Percentiles rank a stretch among this genome's conserved stretches.
These are phyloP conservation scores for Neofusicoccum ribis DNA, from an alignment of 2,329 filamentous ascomycete genomes.

Conservation along the genomic window DNA sequence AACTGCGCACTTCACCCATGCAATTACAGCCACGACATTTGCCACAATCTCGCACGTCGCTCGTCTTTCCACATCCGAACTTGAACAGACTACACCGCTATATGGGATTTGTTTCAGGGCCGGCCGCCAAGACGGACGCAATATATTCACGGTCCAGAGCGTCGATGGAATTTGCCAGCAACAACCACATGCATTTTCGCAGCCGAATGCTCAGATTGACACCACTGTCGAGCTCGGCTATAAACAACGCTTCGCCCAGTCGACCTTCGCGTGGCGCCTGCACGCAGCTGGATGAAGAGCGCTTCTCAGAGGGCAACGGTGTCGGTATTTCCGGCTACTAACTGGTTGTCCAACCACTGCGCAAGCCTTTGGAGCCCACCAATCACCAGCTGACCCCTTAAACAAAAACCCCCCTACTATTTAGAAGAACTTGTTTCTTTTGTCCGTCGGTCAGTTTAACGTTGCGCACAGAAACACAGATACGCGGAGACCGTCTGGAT, in stretches of 20 bases:
- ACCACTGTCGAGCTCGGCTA: background rate
- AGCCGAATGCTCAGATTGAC: background rate
- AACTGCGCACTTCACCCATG: background rate
- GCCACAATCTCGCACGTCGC: background rate
- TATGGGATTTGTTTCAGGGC: background rate
- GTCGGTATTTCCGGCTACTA: background rate
- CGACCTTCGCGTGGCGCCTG: background rate
- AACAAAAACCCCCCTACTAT: background rate
- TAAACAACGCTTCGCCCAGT: background rate
- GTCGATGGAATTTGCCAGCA: background rate
- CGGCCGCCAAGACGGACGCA: background rate
- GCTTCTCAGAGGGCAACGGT: background rate
- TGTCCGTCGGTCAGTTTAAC: background rate
- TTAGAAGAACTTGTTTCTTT: too few species aligned
- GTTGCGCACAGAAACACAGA: background rate
- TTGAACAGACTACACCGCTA: background rate
- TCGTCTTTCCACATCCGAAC: background rate
- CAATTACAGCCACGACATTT: background rate
- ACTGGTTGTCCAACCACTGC: background rate
- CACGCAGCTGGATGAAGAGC: background rate
- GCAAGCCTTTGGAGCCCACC: background rate
- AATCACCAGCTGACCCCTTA: background rate
- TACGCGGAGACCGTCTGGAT: background rate
- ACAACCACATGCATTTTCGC: background rate
- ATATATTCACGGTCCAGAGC: conserved; percentile 9